A percentile compares a stretch with the other conserved stretches of the same genome.
These are phyloP conservation scores for Hippophae gyantsensis DNA, from an alignment of 306 rosid species.

Conservation along the genomic window DNA sequence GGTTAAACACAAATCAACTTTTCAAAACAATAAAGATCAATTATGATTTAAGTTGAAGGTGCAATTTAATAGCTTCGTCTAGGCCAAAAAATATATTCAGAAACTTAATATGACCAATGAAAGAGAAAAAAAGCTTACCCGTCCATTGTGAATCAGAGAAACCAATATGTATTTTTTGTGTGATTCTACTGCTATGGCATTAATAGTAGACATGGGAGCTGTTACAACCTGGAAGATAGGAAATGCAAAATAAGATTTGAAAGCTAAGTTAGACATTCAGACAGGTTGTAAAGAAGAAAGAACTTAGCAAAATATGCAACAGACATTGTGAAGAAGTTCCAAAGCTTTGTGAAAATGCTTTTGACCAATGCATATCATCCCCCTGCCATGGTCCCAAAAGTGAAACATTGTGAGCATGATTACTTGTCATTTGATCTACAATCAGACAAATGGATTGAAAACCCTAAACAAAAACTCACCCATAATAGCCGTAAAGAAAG, in stretches of 20 bases:
- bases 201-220: conserved; percentile 71
- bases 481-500: conserved; percentile 87
- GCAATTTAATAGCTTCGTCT: neutral
- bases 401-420: conserved; percentile 17
- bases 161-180: conserved; percentile 80
- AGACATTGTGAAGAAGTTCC: conserved; percentile 90
- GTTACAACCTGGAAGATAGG: conserved; percentile 66
- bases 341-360: conserved; percentile 75
- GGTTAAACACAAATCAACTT: too few species aligned
- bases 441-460: conserved; percentile 4
- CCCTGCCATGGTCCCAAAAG: conserved; percentile 42
- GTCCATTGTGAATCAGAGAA: conserved; percentile 82
- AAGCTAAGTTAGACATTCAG: conserved; percentile 4
- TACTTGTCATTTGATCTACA: neutral
- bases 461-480: conserved; percentile 39
- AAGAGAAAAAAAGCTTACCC: conserved; percentile 37
- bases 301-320: conserved; percentile 16
- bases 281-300: conserved; percentile 8
- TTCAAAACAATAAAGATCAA: too few species aligned
- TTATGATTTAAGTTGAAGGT: neutral
- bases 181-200: conserved; percentile 88
- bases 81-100: neutral
- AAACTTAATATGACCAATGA: neutral
- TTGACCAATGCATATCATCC: conserved; percentile 90
- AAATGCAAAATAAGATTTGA: conserved; percentile 11